Percentiles rank a stretch among this genome's conserved stretches.
Conservation (phyloP, 768 basidiomycete species). For the Cystobasidiopsis lactophilus region DNA sequence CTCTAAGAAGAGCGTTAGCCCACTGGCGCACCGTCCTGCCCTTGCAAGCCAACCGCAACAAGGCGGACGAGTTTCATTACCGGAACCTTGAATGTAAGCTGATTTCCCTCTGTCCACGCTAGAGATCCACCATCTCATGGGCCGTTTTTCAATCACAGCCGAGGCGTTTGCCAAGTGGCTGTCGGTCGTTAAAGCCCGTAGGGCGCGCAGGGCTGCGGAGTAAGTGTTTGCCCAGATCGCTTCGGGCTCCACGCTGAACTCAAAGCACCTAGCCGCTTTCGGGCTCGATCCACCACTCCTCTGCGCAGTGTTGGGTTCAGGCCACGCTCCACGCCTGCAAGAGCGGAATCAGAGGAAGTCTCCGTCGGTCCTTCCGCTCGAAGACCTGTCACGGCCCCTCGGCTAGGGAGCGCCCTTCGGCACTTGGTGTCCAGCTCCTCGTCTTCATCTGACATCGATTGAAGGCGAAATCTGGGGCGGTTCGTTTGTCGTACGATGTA, state of each 20-base stretch:
- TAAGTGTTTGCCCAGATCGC: not conserved
- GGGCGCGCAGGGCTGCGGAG: conserved; percentile 5
- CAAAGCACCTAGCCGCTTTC: not conserved
- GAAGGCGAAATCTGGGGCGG: no score
- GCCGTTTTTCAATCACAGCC: not conserved
- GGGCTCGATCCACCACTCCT: no score
- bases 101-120: no score
- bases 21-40: conserved; percentile 5
- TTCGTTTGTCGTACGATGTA: no score
- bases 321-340: no score
- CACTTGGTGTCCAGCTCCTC: no score
- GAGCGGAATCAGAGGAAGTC: no score
- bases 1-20: not conserved
- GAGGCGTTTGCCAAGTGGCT: conserved; percentile 2
- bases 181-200: not conserved
- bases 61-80: conserved; percentile 1
- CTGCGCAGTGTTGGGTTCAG: no score
- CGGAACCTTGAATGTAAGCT: conserved; percentile 2
- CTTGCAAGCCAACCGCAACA: not conserved
- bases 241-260: not conserved
- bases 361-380: no score
- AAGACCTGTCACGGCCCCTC: no score
- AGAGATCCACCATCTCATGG: not conserved
- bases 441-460: no score
- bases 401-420: no score